Conservation (phyloP, 148 eudicot species). For the Arbutus unedo region DNA sequence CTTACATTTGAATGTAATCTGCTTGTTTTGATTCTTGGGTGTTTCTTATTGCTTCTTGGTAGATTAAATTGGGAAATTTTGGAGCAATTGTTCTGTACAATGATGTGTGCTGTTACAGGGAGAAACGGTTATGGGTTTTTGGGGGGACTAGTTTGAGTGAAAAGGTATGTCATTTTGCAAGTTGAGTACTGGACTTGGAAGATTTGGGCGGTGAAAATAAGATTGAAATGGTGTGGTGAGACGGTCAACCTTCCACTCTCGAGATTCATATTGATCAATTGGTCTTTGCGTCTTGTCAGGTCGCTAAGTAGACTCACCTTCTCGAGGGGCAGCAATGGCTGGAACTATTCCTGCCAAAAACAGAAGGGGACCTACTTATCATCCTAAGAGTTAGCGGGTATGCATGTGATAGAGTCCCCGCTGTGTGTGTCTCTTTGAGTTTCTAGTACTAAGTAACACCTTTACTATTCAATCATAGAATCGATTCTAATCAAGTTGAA, state of each 20-base stretch:
- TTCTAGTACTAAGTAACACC: too few species aligned
- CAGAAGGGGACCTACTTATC: too few species aligned
- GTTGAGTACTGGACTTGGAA: background rate
- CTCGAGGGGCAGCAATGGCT: too few species aligned
- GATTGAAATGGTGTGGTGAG: background rate
- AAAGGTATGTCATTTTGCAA: background rate
- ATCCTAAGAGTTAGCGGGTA: too few species aligned
- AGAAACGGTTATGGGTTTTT: background rate
- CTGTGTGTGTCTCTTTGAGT: too few species aligned
- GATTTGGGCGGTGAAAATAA: background rate
- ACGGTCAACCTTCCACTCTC: too few species aligned
- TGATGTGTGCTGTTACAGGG: background rate
- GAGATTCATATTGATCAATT: background rate
- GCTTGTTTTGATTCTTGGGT: background rate
- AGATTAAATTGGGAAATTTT: background rate
- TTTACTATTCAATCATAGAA: too few species aligned
- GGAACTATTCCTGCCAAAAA: too few species aligned
- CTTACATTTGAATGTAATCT: background rate
- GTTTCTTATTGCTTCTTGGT: background rate
- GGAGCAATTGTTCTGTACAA: background rate
- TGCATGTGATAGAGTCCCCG: too few species aligned
- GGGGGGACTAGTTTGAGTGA: background rate
- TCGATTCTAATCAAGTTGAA: too few species aligned
- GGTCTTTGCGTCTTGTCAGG: too few species aligned
- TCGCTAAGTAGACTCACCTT: too few species aligned